These are phyloP conservation scores for Mycena galericulata DNA, from an alignment of 768 basidiomycete genomes.

Conservation along the genomic window DNA sequence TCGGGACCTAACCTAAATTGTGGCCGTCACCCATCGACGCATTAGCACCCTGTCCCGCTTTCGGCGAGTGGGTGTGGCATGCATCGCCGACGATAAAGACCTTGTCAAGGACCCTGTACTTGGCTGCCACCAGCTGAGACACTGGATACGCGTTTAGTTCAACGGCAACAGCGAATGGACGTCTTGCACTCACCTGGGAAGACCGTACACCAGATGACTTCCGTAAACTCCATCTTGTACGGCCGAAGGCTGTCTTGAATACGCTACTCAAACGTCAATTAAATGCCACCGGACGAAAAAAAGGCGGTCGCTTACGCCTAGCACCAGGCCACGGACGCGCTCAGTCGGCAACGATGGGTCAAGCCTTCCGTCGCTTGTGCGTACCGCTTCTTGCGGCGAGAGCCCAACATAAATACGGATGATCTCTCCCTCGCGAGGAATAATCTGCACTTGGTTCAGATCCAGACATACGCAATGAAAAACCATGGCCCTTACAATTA, in stretches of 20 bases:
- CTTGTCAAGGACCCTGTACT: slow-evolving; percentile 30
- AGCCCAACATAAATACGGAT: slow-evolving; percentile 31
- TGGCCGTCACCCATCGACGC: slow-evolving; percentile 40
- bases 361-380: not conserved
- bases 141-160: slow-evolving; percentile 13
- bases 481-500: slow-evolving; percentile 5
- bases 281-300: too few species aligned
- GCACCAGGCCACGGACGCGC: not conserved
- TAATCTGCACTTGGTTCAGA: not conserved
- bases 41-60: slow-evolving; percentile 44
- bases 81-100: slow-evolving; percentile 41
- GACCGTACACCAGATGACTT: slow-evolving; percentile 36
- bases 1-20: slow-evolving; percentile 28
- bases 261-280: slow-evolving; percentile 15
- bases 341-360: not conserved
- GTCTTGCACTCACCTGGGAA: slow-evolving; percentile 22
- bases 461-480: not conserved
- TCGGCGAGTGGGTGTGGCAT: slow-evolving; percentile 43
- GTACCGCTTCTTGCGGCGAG: not conserved
- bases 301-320: not conserved
- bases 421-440: slow-evolving; percentile 33
- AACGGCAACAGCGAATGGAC: not conserved
- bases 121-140: slow-evolving; percentile 35
- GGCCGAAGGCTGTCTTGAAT: slow-evolving; percentile 29
- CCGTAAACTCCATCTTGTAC: slow-evolving; percentile 31